Base-by-base conservation (phyloP, 2,329 filamentous ascomycete species). In the Trichoderma simmonsii region DNA sequence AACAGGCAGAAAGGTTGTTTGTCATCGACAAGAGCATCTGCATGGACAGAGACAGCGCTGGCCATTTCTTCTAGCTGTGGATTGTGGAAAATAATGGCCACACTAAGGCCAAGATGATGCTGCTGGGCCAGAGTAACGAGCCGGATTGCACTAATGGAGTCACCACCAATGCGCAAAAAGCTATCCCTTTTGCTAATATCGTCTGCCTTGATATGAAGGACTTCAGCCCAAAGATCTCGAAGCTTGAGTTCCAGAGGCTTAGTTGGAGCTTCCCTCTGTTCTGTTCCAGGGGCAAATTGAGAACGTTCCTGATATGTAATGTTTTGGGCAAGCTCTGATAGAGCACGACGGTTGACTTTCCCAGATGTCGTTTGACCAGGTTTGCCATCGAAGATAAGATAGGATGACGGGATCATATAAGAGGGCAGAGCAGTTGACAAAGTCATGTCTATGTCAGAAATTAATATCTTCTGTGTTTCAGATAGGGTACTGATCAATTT, bases 331-430 rank as follows among this genome's bases (percentile, higher is more conserved):
- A 24, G 24, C 4, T 56, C 24, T 11, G 21, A 48, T 2, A 60
- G 30, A 43, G 34, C 34, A 28, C 43, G 62, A 18, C 74, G 62
- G 21, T 75, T 71, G 3, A 75, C 36, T 62, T 76, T 76, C 6
- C 68, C 70, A 11, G 75, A 75, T 8, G 54, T 34, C 6, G 72
- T 72, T 5, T 68, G 73, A n/a, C 61, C 48, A 6, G 74, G 75
- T 61, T 74, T 75, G 32, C 71, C 73, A 8, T 21, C 14, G 36
- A 73, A 75, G 14, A 70, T 70, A 14, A 76, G 64, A 64, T 73
- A 76, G 30, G 71, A 56, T 9, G 74, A 70, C 1, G 74, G 75
- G 15, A 76, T 60, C 75, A 76, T 76, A 57, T 76, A 76, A 4
- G n/a, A 26, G 4, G 75, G 75, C 14, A 75, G 70, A 9, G 51